Conservation (phyloP, 768 basidiomycete genomes). For the Mycena haematopus region DNA sequence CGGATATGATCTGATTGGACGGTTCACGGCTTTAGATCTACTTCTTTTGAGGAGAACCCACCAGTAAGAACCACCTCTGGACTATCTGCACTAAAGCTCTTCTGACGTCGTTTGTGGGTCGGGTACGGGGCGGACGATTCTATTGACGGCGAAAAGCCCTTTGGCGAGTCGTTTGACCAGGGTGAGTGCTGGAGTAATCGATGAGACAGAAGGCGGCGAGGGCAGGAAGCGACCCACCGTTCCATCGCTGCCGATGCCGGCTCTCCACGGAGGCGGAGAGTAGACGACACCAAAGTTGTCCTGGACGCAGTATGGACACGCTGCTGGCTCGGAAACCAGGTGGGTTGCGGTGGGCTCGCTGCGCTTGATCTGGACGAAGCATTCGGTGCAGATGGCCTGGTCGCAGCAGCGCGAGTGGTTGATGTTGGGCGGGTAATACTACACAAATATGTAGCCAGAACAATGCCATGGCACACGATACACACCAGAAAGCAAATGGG, state of each 20-base stretch:
- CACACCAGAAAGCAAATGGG: constrained; percentile 97
- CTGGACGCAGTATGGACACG: constrained; percentile 97
- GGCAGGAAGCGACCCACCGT: constrained; percentile 52
- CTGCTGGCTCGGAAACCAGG: constrained; percentile 94
- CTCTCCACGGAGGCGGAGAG: constrained; percentile 78
- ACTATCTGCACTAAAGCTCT: constrained; percentile 86
- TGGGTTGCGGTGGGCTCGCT: constrained; percentile 94
- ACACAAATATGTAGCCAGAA: constrained; percentile 33
- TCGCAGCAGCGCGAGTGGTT: constrained; percentile 98
- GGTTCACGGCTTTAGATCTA: constrained; percentile 3
- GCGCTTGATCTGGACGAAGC: constrained; percentile 99
- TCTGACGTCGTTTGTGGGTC: constrained; percentile 77
- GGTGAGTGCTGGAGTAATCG: constrained; percentile 36
- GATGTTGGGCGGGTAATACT: constrained; percentile 98
- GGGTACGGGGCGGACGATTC: constrained; percentile 44
- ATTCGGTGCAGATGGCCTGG: constrained; percentile 98
- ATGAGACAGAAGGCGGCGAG: constrained; percentile 22
- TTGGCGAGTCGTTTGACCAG: constrained; percentile 60
- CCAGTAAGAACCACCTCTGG: constrained; percentile 93
- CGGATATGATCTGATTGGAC: constrained; percentile 83
- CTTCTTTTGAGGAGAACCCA: constrained; percentile 40
- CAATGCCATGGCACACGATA: constrained; percentile 35
- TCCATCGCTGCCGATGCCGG: constrained; percentile 79
- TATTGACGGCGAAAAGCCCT: constrained; percentile 49
- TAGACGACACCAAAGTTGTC: constrained; percentile 97